These are phyloP conservation scores for Entomortierella lignicola DNA, from an alignment of 192 early-diverging fungal genomes.

Conservation along the genomic window DNA sequence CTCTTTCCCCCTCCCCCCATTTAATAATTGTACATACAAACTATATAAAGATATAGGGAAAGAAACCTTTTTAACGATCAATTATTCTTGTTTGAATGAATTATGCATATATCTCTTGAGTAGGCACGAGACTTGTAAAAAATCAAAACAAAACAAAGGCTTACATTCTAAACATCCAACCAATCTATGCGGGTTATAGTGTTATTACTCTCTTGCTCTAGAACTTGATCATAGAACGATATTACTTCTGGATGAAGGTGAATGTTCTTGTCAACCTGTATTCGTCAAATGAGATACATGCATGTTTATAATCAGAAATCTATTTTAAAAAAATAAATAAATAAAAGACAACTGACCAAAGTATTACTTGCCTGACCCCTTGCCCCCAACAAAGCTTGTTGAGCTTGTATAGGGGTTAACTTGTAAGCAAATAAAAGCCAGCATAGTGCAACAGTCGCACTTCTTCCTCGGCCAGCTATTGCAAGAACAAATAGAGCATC, in stretches of 20 bases:
- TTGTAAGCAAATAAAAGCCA: constrained; percentile 37
- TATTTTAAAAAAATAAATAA: no score
- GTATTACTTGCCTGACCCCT: constrained; percentile 37
- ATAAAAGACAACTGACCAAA: no score
- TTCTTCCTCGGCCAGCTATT: constrained; percentile 49
- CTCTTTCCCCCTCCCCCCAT: neutral
- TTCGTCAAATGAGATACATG: neutral
- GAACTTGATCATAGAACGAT: constrained; percentile 21
- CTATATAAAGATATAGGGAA: neutral
- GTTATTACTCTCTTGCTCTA: constrained; percentile 26
- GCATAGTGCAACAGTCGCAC: constrained; percentile 47
- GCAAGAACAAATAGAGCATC: neutral
- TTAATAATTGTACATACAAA: constrained; percentile 20
- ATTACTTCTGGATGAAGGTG: constrained; percentile 32
- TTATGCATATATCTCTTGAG: neutral
- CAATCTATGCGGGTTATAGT: constrained; percentile 8
- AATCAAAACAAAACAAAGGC: no score
- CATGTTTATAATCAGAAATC: no score
- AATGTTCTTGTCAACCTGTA: constrained; percentile 42
- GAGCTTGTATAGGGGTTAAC: constrained; percentile 27
- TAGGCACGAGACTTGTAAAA: no score
- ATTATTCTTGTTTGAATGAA: no score
- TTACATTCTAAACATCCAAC: constrained; percentile 1
- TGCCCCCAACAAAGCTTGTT: constrained; percentile 32
- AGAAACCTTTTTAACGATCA: neutral